A percentile compares a stretch with the other conserved stretches of the same genome.
These are phyloP conservation scores for Ceratobasidium sp. DNA, from an alignment of 1,284 basidiomycete species.

Conservation along the genomic window DNA sequence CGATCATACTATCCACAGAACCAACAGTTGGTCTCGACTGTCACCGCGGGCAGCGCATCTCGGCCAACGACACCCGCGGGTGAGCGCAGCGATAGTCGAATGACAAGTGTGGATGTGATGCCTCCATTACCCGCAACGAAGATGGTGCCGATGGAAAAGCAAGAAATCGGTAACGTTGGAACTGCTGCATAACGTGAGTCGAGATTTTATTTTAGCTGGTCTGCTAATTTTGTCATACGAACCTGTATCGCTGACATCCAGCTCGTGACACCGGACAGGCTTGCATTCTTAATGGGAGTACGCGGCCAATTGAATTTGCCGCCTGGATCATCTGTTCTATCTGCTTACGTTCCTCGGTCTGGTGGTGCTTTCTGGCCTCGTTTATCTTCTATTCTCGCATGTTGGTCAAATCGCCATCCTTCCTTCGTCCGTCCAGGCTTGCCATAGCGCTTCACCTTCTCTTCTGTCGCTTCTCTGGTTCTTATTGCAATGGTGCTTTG, in stretches of 20 bases:
- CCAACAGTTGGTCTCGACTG: conserved; percentile 60
- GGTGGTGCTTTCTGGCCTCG: conserved; percentile 12
- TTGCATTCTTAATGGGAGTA: background rate
- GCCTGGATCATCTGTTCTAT: conserved; percentile 8
- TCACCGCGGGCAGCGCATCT: conserved; percentile 43
- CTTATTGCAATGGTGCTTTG: conserved; percentile 17
- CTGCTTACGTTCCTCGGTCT: conserved; percentile 2
- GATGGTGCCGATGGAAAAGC: conserved; percentile 42
- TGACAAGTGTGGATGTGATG: conserved; percentile 26
- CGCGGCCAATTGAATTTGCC: conserved; percentile 30
- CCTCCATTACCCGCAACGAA: conserved; percentile 40
- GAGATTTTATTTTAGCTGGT: too few relatives aligned
- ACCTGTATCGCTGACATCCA: background rate
- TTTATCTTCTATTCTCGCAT: conserved; percentile 24
- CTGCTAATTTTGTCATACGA: background rate
- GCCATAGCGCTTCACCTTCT: background rate
- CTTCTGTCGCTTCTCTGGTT: background rate
- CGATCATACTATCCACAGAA: conserved; percentile 82
- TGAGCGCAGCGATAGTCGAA: conserved; percentile 35
- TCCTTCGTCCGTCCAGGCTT: background rate
- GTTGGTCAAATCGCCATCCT: background rate
- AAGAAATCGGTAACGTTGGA: conserved; percentile 31
- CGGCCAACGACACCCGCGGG: conserved; percentile 37
- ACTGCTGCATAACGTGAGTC: conserved; percentile 27
- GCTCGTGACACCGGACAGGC: background rate